Evolutionary conservation across 805 yeast genomes (phyloP).

Genomic region (Naumovozyma castellii): DNA sequence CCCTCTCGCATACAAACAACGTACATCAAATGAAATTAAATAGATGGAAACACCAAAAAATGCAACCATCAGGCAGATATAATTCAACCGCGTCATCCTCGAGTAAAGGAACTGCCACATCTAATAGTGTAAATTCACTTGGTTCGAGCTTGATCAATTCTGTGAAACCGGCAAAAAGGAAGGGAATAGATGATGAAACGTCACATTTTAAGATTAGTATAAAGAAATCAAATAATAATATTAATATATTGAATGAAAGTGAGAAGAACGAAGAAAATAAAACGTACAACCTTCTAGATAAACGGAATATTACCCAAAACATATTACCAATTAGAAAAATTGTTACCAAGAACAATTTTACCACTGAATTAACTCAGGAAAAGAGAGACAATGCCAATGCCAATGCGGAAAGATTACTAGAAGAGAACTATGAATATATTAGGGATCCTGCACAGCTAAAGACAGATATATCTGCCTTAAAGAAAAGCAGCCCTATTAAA

Average conservation of each 20-base stretch:
- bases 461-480: conserved; percentile 5
- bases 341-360: too few species aligned
- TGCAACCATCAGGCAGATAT: neutral
- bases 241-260: too few species aligned
- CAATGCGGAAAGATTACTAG: neutral
- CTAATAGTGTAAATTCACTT: conserved; percentile 11
- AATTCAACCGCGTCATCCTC: neutral
- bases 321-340: too few species aligned
- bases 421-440: conserved; percentile 8
- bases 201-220: too few species aligned
- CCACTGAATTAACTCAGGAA: too few species aligned
- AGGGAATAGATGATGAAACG: conserved; percentile 5
- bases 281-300: too few species aligned
- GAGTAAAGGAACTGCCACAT: neutral
- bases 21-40: neutral
- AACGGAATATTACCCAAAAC: too few species aligned
- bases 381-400: too few species aligned
- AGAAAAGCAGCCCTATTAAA: conserved; percentile 1
- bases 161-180: conserved; percentile 14
- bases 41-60: neutral
- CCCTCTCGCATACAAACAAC: neutral
- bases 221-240: too few species aligned
- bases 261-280: too few species aligned
- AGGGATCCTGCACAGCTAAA: conserved; percentile 8
- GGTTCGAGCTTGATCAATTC: conserved; percentile 20